These are phyloP conservation scores for Amanita pallidorosea DNA, from an alignment of 768 basidiomycete species.

Conservation along the genomic window DNA sequence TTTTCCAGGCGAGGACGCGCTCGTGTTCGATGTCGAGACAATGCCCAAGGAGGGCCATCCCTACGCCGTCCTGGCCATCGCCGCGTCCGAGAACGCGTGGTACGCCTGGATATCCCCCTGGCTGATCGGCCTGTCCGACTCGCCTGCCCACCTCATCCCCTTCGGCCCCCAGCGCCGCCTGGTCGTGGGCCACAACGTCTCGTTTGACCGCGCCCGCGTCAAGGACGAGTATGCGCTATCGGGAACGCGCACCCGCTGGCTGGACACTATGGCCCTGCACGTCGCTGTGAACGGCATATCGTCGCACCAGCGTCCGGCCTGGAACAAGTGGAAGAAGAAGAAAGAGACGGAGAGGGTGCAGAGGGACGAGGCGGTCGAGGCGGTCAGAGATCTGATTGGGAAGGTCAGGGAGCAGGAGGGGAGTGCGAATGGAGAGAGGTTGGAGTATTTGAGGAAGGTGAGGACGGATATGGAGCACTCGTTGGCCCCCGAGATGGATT, in stretches of 20 bases:
- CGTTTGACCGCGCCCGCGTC: constrained; percentile 82
- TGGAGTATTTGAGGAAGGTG: constrained; percentile 27
- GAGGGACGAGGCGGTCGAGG: constrained; percentile 53
- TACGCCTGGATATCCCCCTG: constrained; percentile 96
- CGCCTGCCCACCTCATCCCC: constrained; percentile 63
- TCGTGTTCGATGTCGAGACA: constrained; percentile 92
- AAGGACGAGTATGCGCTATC: constrained; percentile 71
- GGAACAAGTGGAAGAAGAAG: constrained; percentile 77
- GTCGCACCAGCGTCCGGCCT: constrained; percentile 87
- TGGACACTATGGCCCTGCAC: constrained; percentile 94
- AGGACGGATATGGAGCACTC: constrained; percentile 26
- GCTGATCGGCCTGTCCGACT: constrained; percentile 55
- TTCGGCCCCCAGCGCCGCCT: constrained; percentile 49
- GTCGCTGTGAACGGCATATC: constrained; percentile 92
- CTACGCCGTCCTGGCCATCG: constrained; percentile 83
- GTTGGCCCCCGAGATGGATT: neutral
- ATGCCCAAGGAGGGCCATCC: constrained; percentile 66
- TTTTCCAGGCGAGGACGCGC: constrained; percentile 60
- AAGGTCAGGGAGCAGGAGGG: constrained; percentile 33
- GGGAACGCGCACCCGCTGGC: constrained; percentile 63
- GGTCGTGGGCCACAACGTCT: constrained; percentile 90
- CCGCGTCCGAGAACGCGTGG: constrained; percentile 77
- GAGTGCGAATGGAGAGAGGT: constrained; percentile 36
- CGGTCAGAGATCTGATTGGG: constrained; percentile 30
- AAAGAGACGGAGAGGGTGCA: constrained; percentile 45